Conservation (phyloP, 192 early-diverging fungal species). For the Coemansia sp. region DNA sequence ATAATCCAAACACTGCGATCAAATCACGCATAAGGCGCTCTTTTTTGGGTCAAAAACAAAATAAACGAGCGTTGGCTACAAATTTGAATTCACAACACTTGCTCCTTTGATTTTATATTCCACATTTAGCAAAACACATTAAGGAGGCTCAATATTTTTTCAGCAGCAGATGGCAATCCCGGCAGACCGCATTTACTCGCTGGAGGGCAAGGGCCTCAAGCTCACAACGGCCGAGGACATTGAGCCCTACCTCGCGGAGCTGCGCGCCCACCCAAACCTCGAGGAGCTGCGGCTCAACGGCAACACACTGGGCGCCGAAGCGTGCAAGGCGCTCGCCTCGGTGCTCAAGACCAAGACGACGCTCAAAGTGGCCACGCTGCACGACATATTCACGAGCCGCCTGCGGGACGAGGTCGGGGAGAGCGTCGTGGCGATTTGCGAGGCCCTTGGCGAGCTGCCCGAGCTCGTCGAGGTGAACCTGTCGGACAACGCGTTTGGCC, state of each 20-base stretch:
- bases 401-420: conserved; percentile 86
- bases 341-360: conserved; percentile 64
- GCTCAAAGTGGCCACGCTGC: conserved; percentile 78
- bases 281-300: conserved; percentile 77
- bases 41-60: not conserved
- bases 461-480: conserved; percentile 80
- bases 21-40: too few relatives aligned
- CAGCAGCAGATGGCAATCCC: conserved; percentile 25
- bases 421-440: conserved; percentile 77
- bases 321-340: conserved; percentile 72
- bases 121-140: too few relatives aligned
- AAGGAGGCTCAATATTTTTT: not conserved
- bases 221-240: conserved; percentile 83
- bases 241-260: conserved; percentile 68
- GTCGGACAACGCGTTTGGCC: conserved; percentile 98
- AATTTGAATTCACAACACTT: too few relatives aligned
- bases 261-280: conserved; percentile 61
- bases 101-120: too few relatives aligned
- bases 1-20: not conserved
- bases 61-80: too few relatives aligned
- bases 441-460: conserved; percentile 77
- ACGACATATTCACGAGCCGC: conserved; percentile 94
- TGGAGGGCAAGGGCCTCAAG: conserved; percentile 87
- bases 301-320: conserved; percentile 93
- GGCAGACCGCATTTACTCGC: conserved; percentile 67